Base-by-base conservation (phyloP, 1,139 yeast species). In the Lizanozyma gosingica region DNA sequence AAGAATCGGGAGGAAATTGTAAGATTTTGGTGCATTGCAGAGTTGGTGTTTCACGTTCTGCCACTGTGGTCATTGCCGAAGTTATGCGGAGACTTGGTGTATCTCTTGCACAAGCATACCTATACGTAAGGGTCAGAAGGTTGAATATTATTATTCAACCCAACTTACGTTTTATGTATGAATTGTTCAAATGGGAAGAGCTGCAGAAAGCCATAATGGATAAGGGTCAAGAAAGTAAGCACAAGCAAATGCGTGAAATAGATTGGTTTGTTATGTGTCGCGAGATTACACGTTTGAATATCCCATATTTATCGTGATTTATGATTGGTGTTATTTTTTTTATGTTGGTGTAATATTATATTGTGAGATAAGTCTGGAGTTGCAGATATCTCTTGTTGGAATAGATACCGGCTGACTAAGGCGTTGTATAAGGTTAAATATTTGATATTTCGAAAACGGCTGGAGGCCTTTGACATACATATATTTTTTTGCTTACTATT, bases 221-320 rank as follows among this genome's bases (percentile, higher is more conserved):
- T 8, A 36, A 39, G 22, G 36, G 48, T 34, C 14, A 39, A 8
- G 43, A 49, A 14, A 52, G 54, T 40, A 46, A 52, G 35, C 40
- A 50, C 35, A 47, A 45, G 2, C 66, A 73, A 60, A 57, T 78
- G 35, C 63, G 94, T 33, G 88, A 81, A 47, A 81, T 86, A 38
- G 96, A 88, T 54, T 90, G 97, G 97, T 84, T 79, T 55, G 71
- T 84, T n/a, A 65, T 90, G 56, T 86, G 97, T 58, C 74, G 94
- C 37, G 95, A 88, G 52, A 85, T 90, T 45, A 78, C 83, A 54
- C 70, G 73, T 47, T 69, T 90, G 61, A 90, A 90, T 60, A 71
- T 72, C 48, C 84, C 83, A 1, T 81, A 79, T 50, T 49, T 66
- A 42, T 11, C 29, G 6, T 22, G 11, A 22, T n/a, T n/a, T n/a